phyloP scores from a whole-genome alignment of 1,284 basidiomycete genomes.

The Inonotus obliquus region DNA sequence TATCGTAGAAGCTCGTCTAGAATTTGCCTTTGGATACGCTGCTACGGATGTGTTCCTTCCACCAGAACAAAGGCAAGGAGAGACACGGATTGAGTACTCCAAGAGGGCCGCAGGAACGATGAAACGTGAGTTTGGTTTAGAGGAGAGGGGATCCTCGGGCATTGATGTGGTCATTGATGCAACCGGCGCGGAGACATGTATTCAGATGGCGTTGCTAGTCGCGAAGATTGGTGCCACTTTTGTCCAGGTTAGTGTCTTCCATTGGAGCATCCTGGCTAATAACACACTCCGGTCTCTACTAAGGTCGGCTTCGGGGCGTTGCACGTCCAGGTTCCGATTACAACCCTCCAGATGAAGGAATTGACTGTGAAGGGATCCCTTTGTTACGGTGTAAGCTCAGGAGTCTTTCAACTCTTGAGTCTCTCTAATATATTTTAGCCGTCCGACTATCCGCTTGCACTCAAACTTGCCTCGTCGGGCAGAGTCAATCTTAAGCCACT shows the following conservation, averaged over 20 bases:
- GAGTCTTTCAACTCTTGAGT: constrained; percentile 1
- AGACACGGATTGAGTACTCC: constrained; percentile 67
- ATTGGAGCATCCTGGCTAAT: constrained; percentile 60
- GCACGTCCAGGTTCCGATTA: constrained; percentile 58
- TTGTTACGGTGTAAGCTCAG: constrained; percentile 68
- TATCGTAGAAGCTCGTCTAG: constrained; percentile 75
- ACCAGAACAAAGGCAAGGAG: constrained; percentile 54
- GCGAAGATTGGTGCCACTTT: constrained; percentile 70
- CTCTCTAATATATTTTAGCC: constrained; percentile 40
- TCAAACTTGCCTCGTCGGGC: constrained; percentile 73
- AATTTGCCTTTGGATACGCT: constrained; percentile 84
- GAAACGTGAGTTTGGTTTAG: constrained; percentile 52
- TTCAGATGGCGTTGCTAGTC: constrained; percentile 75
- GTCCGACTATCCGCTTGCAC: constrained; percentile 82
- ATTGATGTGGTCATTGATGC: constrained; percentile 80
- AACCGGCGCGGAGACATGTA: constrained; percentile 84
- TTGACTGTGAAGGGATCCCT: constrained; percentile 80
- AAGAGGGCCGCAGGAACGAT: constrained; percentile 57
- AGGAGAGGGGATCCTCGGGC: constrained; percentile 50
- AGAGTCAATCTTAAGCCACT: constrained; percentile 85
- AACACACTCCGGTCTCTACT: constrained; percentile 22
- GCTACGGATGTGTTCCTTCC: constrained; percentile 82
- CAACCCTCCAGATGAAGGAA: constrained; percentile 67
- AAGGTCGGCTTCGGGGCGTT: constrained; percentile 74
- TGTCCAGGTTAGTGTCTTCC: constrained; percentile 45